A percentile compares a stretch with the other conserved stretches of the same genome.
Conservation (phyloP, 371 early-diverging fungal species). For the Mortierella polycephala region DNA sequence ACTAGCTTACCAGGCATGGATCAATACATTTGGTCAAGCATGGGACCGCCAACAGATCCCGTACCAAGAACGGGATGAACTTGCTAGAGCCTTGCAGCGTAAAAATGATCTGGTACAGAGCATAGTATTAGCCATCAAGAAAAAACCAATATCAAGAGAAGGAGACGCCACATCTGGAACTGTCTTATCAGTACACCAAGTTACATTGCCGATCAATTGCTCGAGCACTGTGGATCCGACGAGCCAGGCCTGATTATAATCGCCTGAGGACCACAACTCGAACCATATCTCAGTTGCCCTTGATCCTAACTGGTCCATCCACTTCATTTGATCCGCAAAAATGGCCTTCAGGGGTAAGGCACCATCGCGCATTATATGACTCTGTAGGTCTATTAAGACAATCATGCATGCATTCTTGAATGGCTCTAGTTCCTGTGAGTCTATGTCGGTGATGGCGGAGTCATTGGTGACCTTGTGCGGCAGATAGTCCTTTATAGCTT, state of each 20-base stretch:
- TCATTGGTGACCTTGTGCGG: conserved; percentile 2
- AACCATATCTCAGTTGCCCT: conserved; percentile 35
- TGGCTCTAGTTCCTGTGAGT: conserved; percentile 10
- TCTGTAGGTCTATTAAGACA: conserved; percentile 5
- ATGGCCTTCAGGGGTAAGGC: neutral
- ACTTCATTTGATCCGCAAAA: conserved; percentile 15
- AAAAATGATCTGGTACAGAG: conserved; percentile 17
- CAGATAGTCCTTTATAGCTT: conserved; percentile 4
- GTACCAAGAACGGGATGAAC: conserved; percentile 45
- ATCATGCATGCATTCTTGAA: conserved; percentile 16
- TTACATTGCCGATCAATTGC: conserved; percentile 44
- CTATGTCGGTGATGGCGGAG: neutral
- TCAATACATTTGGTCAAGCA: conserved; percentile 27
- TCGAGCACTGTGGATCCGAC: conserved; percentile 48
- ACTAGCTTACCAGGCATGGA: conserved; percentile 22
- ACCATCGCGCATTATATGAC: neutral
- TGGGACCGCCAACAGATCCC: conserved; percentile 36
- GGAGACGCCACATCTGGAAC: neutral
- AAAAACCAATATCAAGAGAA: neutral
- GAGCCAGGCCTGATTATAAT: conserved; percentile 32
- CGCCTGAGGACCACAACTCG: conserved; percentile 8
- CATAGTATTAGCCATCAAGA: neutral
- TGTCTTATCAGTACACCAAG: neutral
- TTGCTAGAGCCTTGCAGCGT: conserved; percentile 34
- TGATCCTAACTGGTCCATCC: conserved; percentile 8